These are phyloP conservation scores for Sporothrix pallida DNA, from an alignment of 2,329 filamentous ascomycete species.

Conservation along the genomic window DNA sequence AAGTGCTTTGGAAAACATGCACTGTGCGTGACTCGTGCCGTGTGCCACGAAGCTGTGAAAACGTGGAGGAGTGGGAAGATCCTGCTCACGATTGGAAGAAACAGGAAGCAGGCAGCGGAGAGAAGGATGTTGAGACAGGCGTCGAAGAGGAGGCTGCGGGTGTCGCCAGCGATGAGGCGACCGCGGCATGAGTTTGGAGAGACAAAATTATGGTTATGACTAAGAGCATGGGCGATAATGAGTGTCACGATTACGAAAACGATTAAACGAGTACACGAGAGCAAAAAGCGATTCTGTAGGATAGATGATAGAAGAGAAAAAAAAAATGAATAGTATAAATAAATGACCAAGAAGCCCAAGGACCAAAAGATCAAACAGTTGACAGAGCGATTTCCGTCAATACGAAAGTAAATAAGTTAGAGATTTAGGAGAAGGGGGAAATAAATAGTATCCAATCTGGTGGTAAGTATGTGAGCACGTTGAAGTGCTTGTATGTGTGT, in stretches of 20 bases:
- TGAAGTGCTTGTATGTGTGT: slow-evolving; percentile 16
- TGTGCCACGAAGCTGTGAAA: slow-evolving; percentile 68
- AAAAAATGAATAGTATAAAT: neutral
- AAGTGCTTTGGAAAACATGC: slow-evolving; percentile 83
- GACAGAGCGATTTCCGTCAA: neutral
- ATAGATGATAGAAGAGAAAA: slow-evolving; percentile 10
- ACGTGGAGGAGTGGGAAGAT: slow-evolving; percentile 50
- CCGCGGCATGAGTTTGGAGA: neutral
- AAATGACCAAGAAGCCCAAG: neutral
- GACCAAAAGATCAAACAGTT: neutral
- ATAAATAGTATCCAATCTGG: slow-evolving; percentile 6
- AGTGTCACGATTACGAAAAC: slow-evolving; percentile 2
- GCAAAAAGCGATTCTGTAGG: neutral
- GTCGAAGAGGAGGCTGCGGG: neutral
- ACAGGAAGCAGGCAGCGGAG: neutral
- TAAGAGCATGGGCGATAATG: neutral
- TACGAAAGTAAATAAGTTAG: neutral
- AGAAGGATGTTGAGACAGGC: neutral
- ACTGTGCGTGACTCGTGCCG: slow-evolving; percentile 59
- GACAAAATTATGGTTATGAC: neutral
- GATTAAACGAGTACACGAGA: slow-evolving; percentile 2
- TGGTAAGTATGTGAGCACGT: neutral
- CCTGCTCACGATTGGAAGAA: neutral
- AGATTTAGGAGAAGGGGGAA: neutral
- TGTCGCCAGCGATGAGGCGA: too few species aligned